Percentiles rank a stretch among this genome's conserved stretches.
phyloP scores from a whole-genome alignment of 768 basidiomycete species.

The Xanthoconium purpureum region DNA sequence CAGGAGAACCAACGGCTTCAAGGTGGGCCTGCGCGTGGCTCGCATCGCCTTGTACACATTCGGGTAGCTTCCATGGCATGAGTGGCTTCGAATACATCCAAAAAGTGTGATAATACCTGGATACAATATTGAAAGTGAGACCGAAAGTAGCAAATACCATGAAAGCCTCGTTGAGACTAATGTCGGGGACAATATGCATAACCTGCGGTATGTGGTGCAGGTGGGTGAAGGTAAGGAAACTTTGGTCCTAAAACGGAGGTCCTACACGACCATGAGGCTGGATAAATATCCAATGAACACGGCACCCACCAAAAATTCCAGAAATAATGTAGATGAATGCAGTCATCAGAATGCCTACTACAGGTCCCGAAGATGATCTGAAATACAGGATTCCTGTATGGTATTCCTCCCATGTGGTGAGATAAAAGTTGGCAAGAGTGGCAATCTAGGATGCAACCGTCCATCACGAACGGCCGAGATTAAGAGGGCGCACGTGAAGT shows the following conservation, averaged over 20 bases:
- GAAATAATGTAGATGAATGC: constrained; percentile 71
- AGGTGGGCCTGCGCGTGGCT: constrained; percentile 38
- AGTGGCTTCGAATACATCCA: background rate
- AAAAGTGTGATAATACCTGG: constrained; percentile 42
- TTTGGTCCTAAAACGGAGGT: constrained; percentile 76
- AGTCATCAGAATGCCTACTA: constrained; percentile 93
- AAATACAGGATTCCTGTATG: constrained; percentile 92
- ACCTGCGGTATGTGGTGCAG: constrained; percentile 52
- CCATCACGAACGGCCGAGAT: constrained; percentile 96
- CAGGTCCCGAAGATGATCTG: constrained; percentile 90
- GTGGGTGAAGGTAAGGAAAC: constrained; percentile 55
- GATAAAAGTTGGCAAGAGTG: constrained; percentile 66
- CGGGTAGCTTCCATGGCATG: constrained; percentile 50
- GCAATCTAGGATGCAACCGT: constrained; percentile 82
- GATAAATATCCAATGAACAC: background rate
- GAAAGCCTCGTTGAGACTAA: constrained; percentile 82
- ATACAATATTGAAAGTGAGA: constrained; percentile 76
- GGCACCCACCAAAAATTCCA: constrained; percentile 62
- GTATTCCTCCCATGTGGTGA: constrained; percentile 80
- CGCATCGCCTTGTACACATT: constrained; percentile 73
- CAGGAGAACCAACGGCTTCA: constrained; percentile 66
- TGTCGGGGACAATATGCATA: constrained; percentile 51
- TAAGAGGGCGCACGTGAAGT: constrained; percentile 85
- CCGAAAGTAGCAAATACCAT: constrained; percentile 75
- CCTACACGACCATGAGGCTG: constrained; percentile 41